Evolutionary conservation across 441 rosid genomes (phyloP).

Genomic region (Caryocar brasiliense): DNA sequence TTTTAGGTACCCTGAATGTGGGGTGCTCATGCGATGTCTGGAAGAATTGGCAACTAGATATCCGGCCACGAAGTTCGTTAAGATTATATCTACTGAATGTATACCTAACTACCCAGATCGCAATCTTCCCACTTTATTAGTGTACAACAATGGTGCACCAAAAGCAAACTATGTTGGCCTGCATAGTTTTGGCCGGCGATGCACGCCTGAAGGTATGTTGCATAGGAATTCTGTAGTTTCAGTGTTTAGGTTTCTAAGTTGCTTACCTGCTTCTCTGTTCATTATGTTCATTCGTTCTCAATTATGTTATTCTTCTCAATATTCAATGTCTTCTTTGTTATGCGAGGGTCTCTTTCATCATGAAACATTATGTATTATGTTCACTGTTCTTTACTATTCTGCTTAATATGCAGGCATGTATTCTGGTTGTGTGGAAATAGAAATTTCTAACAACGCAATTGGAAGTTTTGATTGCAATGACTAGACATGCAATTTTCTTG

Average conservation of each 20-base stretch:
- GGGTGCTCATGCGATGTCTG: conserved; percentile 60
- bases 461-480: no score
- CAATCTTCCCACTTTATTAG: conserved; percentile 88
- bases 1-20: conserved; percentile 61
- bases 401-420: neutral
- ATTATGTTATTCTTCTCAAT: neutral
- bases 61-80: conserved; percentile 87
- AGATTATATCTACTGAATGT: conserved; percentile 91
- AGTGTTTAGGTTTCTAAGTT: neutral
- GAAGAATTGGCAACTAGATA: conserved; percentile 80
- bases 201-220: conserved; percentile 83
- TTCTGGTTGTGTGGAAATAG: neutral
- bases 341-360: no score
- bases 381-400: neutral
- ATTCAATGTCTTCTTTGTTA: no score
- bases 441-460: neutral
- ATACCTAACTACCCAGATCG: conserved; percentile 88
- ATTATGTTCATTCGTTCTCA: neutral
- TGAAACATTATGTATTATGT: no score
- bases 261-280: neutral
- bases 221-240: neutral
- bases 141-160: conserved; percentile 79
- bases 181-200: conserved; percentile 75
- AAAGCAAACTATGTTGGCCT: conserved; percentile 87
- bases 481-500: no score